Evolutionary conservation across 352 stramenopile species (phyloP).

Genomic region (Pythium myriotylum): DNA sequence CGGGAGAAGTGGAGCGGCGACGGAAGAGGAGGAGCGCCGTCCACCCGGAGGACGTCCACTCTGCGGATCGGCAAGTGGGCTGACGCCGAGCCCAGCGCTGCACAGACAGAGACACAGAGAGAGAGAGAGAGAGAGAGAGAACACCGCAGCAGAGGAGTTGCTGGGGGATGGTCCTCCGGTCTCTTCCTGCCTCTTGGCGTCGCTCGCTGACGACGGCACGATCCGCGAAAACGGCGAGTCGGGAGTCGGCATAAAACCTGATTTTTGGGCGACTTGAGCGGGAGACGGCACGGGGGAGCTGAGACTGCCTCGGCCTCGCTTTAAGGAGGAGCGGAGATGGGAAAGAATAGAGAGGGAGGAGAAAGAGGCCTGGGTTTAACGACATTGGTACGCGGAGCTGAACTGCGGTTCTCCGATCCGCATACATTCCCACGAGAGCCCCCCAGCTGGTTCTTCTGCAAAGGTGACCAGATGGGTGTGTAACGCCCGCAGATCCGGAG

Average conservation of each 20-base stretch:
- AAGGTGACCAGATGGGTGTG: not conserved
- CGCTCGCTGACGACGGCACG: not conserved
- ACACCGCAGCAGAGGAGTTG: not conserved
- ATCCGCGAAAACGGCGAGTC: not conserved
- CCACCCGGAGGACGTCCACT: not conserved
- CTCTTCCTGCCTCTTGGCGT: not conserved
- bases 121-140: not conserved
- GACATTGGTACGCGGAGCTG: too few species aligned
- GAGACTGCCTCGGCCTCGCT: too few species aligned
- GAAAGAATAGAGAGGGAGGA: too few species aligned
- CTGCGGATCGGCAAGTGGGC: not conserved
- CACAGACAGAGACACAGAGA: too few species aligned
- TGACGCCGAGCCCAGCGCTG: too few species aligned
- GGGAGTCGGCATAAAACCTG: too few species aligned
- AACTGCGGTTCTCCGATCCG: not conserved
- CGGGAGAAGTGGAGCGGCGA: not conserved
- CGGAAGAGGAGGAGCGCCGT: too few species aligned
- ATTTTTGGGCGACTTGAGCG: too few species aligned
- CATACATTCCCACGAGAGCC: not conserved
- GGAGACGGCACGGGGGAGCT: too few species aligned
- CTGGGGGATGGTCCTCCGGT: not conserved
- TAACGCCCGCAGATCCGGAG: not conserved
- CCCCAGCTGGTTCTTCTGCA: not conserved
- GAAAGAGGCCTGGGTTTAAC: too few species aligned
- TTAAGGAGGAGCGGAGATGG: too few species aligned